Base-by-base conservation (phyloP, 106 monocot genomes). In the Apostasia ramifera region DNA sequence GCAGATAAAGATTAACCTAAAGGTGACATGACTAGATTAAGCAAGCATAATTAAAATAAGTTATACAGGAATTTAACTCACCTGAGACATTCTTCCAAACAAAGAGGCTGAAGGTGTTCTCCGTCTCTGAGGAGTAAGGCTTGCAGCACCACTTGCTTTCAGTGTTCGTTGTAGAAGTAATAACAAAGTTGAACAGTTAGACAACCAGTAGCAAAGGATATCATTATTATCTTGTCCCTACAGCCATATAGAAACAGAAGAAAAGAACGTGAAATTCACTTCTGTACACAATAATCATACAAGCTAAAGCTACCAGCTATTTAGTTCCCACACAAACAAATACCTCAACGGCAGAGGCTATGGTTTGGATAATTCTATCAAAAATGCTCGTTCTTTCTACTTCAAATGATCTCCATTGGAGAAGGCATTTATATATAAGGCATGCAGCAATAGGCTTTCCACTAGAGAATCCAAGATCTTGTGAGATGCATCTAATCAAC, bases 381-480 rank as follows among this genome's bases (percentile, higher is more conserved):
- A 94, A 94, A 60, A 94, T 71, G 58, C 69, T 81, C 48, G 93
- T 94, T 72, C 93, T 86, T 71, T 94, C 93, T 67, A 89, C 93
- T 78, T 94, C 93, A 78, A 94, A 94, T 60, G 93, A 94, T 87
- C 93, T 81, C 93, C 93, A 94, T 52, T 94, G 93, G 66, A 94
- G 86, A 78, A 94, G 89, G 54, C 86, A 94, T 70, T 66, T 94
- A 67, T 90, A 94, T 77, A 94, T 89, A 66, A 94, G 69, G 65
- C 89, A 89, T 57, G 93, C 90, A 69, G 93, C 89, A 77, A 90
- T 78, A 59, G 93, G 93, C 63, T 80, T 90, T 40, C 93, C 77
- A 14, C 80, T 76, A 45, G 93, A 80, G 74, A 90, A 94, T 58
- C 93, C 93, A 57, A 94, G 84, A 66, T 94, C 82, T 82, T 82